Base-by-base conservation (phyloP, 495 filamentous ascomycete genomes). In the Neurospora sp. region DNA sequence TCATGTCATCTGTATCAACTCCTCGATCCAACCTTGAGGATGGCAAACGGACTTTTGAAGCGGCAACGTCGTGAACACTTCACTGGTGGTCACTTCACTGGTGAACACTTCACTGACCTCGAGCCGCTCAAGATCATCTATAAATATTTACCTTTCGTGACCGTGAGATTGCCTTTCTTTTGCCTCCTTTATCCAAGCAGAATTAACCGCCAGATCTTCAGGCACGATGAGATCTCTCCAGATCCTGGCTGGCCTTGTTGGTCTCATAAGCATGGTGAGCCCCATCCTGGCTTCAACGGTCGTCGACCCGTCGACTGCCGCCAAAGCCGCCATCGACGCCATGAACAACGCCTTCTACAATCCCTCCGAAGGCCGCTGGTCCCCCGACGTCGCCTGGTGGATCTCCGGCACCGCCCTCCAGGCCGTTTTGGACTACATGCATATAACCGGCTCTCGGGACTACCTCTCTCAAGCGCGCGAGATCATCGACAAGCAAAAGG, bases 341-440 rank as follows among this genome's bases (percentile, higher is more conserved):
- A 79, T 85, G 80, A 85, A 84, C 76, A 69, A 8, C 16, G 39
- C 27, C 9, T 78, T 83, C 71, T 82, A 82, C 71, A 76, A 83
- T 72, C 10, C 74, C 3, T 71, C 74, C 3, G 76, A 79, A 1
- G 80, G 79, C 16, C 81, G 82, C 8, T 85, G 83, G 82, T 78
- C 81, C 1, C 73, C 77, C 0, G 73, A 73, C 20, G 70, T 75
- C 37, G 71, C 78, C 1, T 85, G 83, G 83, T 85, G 83, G 83
- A 76, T 84, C 37, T 81, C 77, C 70, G 83, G 81, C 4, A 77
- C 81, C 12, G 83, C 83, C n/a, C 77, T 85, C 10, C 80, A 80
- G 66, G 73, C 73, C 11, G 61, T 84, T 11, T 70, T 81, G 11
- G 81, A 84, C 37, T 85, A 82, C 70, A 82, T 83, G 82, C 39